Percentiles rank a stretch among this genome's conserved stretches.
phyloP scores from a whole-genome alignment of 163 green algal species.

The Picocystis sp. region DNA sequence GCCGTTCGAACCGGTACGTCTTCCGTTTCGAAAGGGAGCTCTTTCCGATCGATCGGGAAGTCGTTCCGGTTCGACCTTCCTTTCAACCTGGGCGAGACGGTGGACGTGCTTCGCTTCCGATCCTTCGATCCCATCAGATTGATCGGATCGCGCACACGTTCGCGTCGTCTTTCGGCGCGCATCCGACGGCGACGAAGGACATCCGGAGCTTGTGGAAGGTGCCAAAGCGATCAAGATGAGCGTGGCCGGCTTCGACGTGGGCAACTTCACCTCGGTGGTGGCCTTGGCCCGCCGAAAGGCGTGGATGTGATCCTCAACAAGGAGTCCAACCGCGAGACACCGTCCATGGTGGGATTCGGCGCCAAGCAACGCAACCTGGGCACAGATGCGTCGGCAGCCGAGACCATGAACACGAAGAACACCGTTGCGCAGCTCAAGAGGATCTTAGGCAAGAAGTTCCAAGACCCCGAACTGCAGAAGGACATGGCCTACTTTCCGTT shows the following conservation, averaged over 20 bases:
- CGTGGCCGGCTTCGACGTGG: constrained; percentile 80
- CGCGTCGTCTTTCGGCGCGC: too few relatives aligned
- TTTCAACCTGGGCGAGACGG: too few relatives aligned
- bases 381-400: constrained; percentile 39
- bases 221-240: constrained; percentile 28
- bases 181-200: too few relatives aligned
- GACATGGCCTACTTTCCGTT: constrained; percentile 34
- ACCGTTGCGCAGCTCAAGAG: constrained; percentile 83
- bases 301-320: constrained; percentile 97
- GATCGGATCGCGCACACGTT: too few relatives aligned
- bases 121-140: too few relatives aligned
- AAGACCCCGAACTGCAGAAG: constrained; percentile 60
- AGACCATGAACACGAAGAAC: constrained; percentile 77
- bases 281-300: constrained; percentile 59
- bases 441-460: constrained; percentile 77
- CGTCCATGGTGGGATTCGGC: constrained; percentile 71
- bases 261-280: constrained; percentile 65
- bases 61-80: too few relatives aligned
- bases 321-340: constrained; percentile 86
- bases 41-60: too few relatives aligned
- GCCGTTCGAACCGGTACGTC: too few relatives aligned
- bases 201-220: too few relatives aligned
- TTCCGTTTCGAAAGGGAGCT: too few relatives aligned
- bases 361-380: constrained; percentile 47
- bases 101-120: too few relatives aligned